phyloP scores from a whole-genome alignment of 345 rosid species.

The Euphorbia tirucalli region DNA sequence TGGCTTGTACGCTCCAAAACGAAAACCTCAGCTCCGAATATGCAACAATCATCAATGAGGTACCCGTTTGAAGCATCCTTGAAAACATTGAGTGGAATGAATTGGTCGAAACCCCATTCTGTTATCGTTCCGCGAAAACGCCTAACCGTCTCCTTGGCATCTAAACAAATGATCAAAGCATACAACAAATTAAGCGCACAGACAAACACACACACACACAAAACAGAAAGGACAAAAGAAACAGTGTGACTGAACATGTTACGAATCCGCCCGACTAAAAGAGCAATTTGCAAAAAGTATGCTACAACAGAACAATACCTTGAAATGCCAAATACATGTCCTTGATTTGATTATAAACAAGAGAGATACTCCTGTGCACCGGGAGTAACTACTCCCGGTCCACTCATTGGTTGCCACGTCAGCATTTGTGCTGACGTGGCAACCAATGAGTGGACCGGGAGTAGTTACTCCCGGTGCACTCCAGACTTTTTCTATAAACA shows the following conservation, averaged over 20 bases:
- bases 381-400: no score
- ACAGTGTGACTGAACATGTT: no score
- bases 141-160: neutral
- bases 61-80: neutral
- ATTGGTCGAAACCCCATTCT: slow-evolving; percentile 1
- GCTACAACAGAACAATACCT: no score
- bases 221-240: no score
- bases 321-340: slow-evolving; percentile 10
- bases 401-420: no score
- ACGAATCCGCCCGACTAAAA: no score
- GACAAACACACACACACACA: neutral
- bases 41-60: slow-evolving; percentile 6
- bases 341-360: slow-evolving; percentile 3
- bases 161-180: neutral
- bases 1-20: neutral
- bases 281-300: no score
- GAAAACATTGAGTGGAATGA: neutral
- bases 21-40: slow-evolving; percentile 20
- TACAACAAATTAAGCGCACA: neutral
- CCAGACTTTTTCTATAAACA: no score
- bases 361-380: no score
- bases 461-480: no score
- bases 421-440: no score
- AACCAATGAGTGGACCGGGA: no score
- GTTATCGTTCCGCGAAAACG: slow-evolving; percentile 1